Percentiles rank a stretch among this genome's conserved stretches.
Conservation (phyloP, 1,284 basidiomycete species). For the Apiotrichum sp. region DNA sequence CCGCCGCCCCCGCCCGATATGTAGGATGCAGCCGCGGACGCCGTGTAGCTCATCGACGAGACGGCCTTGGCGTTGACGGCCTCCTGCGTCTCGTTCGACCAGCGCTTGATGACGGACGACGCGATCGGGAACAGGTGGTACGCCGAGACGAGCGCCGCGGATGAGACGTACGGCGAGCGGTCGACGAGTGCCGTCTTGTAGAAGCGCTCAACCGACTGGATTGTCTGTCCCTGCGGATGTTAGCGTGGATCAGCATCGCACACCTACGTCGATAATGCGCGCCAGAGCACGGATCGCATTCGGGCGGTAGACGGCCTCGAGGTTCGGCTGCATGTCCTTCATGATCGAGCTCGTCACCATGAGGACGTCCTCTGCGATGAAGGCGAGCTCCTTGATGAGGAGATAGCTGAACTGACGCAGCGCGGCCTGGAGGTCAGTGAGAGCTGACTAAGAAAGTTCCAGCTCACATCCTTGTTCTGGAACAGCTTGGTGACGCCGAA, state of each 20-base stretch:
- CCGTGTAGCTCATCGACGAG: constrained; percentile 51
- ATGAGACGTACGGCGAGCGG: constrained; percentile 90
- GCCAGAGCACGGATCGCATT: constrained; percentile 96
- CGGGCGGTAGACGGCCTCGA: constrained; percentile 96
- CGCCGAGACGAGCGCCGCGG: constrained; percentile 91
- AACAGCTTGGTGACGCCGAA: constrained; percentile 99
- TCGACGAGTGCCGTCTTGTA: constrained; percentile 99
- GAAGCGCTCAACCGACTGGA: constrained; percentile 96
- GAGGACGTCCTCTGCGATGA: constrained; percentile 96
- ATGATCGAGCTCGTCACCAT: constrained; percentile 99
- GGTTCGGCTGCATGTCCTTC: constrained; percentile 99
- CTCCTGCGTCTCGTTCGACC: constrained; percentile 98
- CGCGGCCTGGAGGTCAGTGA: constrained; percentile 60
- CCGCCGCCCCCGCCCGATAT: constrained; percentile 25
- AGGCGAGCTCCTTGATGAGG: constrained; percentile 95
- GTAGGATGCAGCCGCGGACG: constrained; percentile 55
- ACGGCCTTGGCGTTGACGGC: constrained; percentile 85
- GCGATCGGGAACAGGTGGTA: constrained; percentile 94
- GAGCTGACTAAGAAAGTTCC: background rate
- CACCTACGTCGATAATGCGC: constrained; percentile 82
- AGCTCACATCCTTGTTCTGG: constrained; percentile 95
- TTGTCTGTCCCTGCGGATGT: constrained; percentile 48
- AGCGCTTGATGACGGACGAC: constrained; percentile 91
- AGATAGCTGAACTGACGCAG: constrained; percentile 97
- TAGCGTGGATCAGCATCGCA: background rate